Base-by-base conservation (phyloP, 1,284 basidiomycete species). In the Coniferiporia sulphurascens region DNA sequence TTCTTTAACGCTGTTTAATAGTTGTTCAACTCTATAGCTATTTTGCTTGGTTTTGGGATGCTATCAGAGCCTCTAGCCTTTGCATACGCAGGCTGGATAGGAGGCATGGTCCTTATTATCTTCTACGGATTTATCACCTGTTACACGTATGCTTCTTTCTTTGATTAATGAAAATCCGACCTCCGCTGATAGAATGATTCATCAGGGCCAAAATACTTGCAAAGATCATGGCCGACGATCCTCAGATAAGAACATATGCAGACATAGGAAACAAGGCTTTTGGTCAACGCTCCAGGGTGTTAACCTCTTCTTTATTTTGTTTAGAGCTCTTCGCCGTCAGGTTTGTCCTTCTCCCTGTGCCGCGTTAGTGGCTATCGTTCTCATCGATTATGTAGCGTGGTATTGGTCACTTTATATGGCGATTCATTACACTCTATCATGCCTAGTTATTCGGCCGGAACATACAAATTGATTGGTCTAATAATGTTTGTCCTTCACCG, bases 21-120 rank as follows among this genome's bases (percentile, higher is more conserved):
- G 90, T 75, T 96, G n/a, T 95, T 95, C 76, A 96, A 96, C 68
- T 87, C 89, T 7, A 89, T 89, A 50, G 93, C 91, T 8, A 90
- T 94, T 27, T 75, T 95, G 9, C 78, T 95, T 7, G 94, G 94
- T 4, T 90, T 96, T 63, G 94, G 94, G 1, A 87, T 97, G 77
- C 79, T 96, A 1, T 93, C 91, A 1, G 89, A 95, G 70, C 92
- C 94, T 0, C 78, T 95, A 17, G 93, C 93, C 0, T 94, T 94
- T 69, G 84, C 90, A 1, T 92, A 90, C 66, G 86, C 92, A 0
- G 93, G 93, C 5, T 95, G 93, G 93, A 77, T 88, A 22, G 78
- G 79, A 38, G 93, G 93, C 4, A 87, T 86, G 0, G 17, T 81
- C 36, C 77, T 96, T 44, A 85, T 95, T 56, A 70, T 92, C 7